A percentile compares a stretch with the other conserved stretches of the same genome.
Evolutionary conservation across 2,329 filamentous ascomycete genomes (phyloP).

Genomic region (Aureobasidium sp.): DNA sequence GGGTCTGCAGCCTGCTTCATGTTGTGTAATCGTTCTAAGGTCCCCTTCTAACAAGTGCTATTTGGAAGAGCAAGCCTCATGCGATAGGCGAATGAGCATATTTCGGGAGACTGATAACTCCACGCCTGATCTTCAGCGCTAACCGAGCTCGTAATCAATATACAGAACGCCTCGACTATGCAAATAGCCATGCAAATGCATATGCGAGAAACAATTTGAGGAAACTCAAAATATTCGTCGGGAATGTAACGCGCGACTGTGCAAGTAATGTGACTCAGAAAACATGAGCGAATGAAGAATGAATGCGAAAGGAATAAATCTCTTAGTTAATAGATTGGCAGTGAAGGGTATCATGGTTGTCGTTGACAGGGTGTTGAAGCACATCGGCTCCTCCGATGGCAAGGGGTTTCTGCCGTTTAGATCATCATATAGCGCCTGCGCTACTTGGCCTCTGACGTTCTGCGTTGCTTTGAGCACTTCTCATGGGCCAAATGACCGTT

Average conservation of each 20-base stretch:
- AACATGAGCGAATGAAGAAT: not conserved
- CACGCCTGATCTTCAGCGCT: conserved; percentile 13
- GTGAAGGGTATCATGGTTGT: conserved; percentile 17
- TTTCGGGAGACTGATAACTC: conserved; percentile 8
- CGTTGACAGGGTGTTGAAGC: not conserved
- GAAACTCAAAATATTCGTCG: not conserved
- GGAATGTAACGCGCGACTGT: not conserved
- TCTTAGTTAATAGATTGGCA: conserved; percentile 5
- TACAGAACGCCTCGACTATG: conserved; percentile 3
- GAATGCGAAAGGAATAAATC: not conserved
- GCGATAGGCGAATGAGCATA: conserved; percentile 6
- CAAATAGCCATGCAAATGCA: conserved; percentile 1
- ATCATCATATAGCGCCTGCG: conserved; percentile 15
- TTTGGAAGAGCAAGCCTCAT: conserved; percentile 12
- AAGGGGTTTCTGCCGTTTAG: not conserved
- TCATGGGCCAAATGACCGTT: conserved; percentile 84
- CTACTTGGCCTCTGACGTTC: conserved; percentile 36
- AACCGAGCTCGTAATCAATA: conserved; percentile 10
- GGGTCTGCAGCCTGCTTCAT: conserved; percentile 11
- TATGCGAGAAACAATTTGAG: conserved; percentile 6
- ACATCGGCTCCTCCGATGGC: conserved; percentile 2
- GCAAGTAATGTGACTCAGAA: not conserved
- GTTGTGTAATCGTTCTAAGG: not conserved
- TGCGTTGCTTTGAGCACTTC: conserved; percentile 73
- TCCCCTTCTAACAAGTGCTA: conserved; percentile 6